Evolutionary conservation across 371 early-diverging fungal species (phyloP).

Genomic region (Rhizomucor miehei): DNA sequence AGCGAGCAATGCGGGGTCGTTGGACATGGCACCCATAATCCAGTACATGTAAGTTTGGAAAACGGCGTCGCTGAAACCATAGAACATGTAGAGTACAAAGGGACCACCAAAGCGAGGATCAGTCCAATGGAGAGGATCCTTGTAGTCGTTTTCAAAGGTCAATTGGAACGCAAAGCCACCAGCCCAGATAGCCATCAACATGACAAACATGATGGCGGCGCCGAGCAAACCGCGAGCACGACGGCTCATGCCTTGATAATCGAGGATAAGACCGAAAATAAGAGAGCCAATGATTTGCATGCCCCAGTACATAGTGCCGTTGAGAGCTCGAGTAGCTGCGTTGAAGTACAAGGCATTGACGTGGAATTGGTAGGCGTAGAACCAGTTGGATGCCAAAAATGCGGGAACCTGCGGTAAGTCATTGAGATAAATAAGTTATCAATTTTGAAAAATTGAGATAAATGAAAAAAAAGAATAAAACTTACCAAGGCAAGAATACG

Average conservation of each 20-base stretch:
- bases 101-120: conserved; percentile 43
- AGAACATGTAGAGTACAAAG: conserved; percentile 59
- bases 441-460: not conserved
- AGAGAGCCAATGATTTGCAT: conserved; percentile 63
- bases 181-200: conserved; percentile 56
- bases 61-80: conserved; percentile 65
- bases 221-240: conserved; percentile 51
- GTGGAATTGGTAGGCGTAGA: conserved; percentile 65
- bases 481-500: conserved; percentile 46
- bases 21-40: conserved; percentile 70
- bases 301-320: conserved; percentile 64
- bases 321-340: conserved; percentile 57
- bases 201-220: conserved; percentile 33
- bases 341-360: conserved; percentile 52
- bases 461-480: not conserved
- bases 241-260: conserved; percentile 41
- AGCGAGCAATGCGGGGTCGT: conserved; percentile 59
- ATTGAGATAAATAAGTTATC: not conserved
- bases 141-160: conserved; percentile 28
- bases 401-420: conserved; percentile 44
- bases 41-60: conserved; percentile 70
- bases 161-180: conserved; percentile 56
- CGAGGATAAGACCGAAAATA: conserved; percentile 50
- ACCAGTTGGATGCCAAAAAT: conserved; percentile 66
- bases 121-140: conserved; percentile 33